A percentile compares a stretch with the other conserved stretches of the same genome.
phyloP scores from a whole-genome alignment of 2,329 filamentous ascomycete genomes.

The Neoscytalidium dimidiatum region DNA sequence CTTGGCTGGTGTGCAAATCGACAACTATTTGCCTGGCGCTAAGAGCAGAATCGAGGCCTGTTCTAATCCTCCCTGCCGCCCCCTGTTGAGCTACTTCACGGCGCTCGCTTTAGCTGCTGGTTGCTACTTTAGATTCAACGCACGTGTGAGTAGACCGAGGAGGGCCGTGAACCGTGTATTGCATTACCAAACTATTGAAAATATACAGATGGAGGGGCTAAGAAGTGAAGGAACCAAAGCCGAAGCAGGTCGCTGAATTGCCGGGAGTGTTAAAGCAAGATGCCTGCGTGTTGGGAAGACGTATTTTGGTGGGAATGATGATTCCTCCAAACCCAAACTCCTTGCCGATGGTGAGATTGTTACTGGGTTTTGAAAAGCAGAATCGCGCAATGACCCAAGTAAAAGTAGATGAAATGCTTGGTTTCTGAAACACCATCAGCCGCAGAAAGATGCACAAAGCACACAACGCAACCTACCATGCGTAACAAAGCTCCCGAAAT shows the following conservation, averaged over 20 bases:
- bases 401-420: conserved; percentile 99
- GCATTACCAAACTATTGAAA: conserved; percentile 14
- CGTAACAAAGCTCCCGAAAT: conserved; percentile 98
- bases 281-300: not conserved
- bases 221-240: conserved; percentile 11
- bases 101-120: too few relatives aligned
- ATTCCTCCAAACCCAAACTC: conserved; percentile 11
- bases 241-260: not conserved
- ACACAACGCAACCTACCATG: conserved; percentile 66
- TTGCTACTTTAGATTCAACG: too few relatives aligned
- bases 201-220: not conserved
- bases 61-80: too few relatives aligned
- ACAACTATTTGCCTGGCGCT: too few relatives aligned
- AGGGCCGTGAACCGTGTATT: not conserved
- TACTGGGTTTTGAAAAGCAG: conserved; percentile 98
- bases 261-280: not conserved
- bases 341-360: not conserved
- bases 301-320: not conserved
- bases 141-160: too few relatives aligned
- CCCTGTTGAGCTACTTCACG: too few relatives aligned
- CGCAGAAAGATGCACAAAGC: conserved; percentile 16
- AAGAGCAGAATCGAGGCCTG: too few relatives aligned
- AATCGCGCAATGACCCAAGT: conserved; percentile 97
- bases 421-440: conserved; percentile 66
- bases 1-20: not conserved